A percentile compares a stretch with the other conserved stretches of the same genome.
phyloP scores from a whole-genome alignment of 441 rosid genomes.

The Eruca vesicaria region DNA sequence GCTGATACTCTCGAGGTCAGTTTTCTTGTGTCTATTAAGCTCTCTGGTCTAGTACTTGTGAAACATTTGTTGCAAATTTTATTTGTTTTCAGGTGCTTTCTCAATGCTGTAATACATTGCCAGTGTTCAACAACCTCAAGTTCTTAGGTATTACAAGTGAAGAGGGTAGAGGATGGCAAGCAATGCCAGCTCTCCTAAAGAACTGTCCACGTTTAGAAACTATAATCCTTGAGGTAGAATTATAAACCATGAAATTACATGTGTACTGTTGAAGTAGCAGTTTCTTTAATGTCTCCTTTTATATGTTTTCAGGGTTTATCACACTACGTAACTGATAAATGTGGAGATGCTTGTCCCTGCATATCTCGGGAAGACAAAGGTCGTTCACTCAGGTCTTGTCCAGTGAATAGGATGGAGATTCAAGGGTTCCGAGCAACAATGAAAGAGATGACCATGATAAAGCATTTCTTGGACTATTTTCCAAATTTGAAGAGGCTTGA shows the following conservation, averaged over 20 bases:
- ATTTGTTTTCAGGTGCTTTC: neutral
- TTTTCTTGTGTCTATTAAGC: neutral
- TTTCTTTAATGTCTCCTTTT: neutral
- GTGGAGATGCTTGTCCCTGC: neutral
- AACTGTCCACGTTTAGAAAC: slow-evolving; percentile 3
- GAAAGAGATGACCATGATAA: neutral
- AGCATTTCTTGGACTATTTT: neutral
- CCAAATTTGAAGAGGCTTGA: neutral
- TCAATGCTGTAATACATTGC: neutral
- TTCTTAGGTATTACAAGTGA: neutral
- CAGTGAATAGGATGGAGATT: neutral
- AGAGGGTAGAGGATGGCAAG: neutral
- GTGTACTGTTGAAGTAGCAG: neutral
- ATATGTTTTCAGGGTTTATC: neutral
- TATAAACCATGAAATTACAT: neutral
- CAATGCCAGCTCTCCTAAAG: neutral
- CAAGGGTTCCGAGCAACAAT: neutral
- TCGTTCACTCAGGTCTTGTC: neutral
- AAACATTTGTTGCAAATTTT: neutral
- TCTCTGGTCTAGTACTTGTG: neutral
- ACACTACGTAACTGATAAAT: neutral
- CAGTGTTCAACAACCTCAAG: neutral
- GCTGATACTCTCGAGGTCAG: slow-evolving; percentile 15
- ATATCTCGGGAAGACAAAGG: neutral
- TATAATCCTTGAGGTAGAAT: neutral